A percentile compares a stretch with the other conserved stretches of the same genome.
Evolutionary conservation across 495 filamentous ascomycete genomes (phyloP).

Genomic region (Xanthoparmelia taractica): DNA sequence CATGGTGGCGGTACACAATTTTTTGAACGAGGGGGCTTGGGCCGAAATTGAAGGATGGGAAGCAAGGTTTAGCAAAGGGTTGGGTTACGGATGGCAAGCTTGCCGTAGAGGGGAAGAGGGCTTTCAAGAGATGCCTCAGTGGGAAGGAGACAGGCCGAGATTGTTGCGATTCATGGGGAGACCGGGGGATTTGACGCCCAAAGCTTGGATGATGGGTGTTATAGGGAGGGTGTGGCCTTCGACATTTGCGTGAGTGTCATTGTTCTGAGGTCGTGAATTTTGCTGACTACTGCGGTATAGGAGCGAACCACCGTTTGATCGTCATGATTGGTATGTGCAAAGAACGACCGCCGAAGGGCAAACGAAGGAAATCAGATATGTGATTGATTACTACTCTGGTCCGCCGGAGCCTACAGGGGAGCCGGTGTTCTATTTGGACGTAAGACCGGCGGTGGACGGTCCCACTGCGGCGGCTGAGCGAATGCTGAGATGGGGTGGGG

Average conservation of each 20-base stretch:
- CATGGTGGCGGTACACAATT: conserved; percentile 98
- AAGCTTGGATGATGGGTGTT: conserved; percentile 70
- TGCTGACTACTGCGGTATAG: conserved; percentile 33
- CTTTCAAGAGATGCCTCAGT: conserved; percentile 34
- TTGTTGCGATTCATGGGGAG: conserved; percentile 81
- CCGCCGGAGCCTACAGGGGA: conserved; percentile 81
- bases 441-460: conserved; percentile 84
- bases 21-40: conserved; percentile 96
- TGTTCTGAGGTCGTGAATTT: neutral
- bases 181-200: conserved; percentile 82
- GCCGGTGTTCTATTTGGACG: conserved; percentile 94
- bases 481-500: conserved; percentile 79
- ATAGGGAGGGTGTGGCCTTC: conserved; percentile 71
- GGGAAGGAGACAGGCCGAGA: conserved; percentile 49
- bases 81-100: conserved; percentile 62
- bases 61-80: conserved; percentile 65
- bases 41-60: conserved; percentile 90
- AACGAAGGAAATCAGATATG: conserved; percentile 75
- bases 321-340: conserved; percentile 93
- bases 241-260: conserved; percentile 56
- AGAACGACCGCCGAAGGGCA: conserved; percentile 52
- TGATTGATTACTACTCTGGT: conserved; percentile 96
- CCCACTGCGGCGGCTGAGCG: conserved; percentile 76
- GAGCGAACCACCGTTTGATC: conserved; percentile 84
- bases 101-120: conserved; percentile 66